These are phyloP conservation scores for Geotrichum candidum DNA, from an alignment of 1,139 yeast genomes.

Conservation along the genomic window DNA sequence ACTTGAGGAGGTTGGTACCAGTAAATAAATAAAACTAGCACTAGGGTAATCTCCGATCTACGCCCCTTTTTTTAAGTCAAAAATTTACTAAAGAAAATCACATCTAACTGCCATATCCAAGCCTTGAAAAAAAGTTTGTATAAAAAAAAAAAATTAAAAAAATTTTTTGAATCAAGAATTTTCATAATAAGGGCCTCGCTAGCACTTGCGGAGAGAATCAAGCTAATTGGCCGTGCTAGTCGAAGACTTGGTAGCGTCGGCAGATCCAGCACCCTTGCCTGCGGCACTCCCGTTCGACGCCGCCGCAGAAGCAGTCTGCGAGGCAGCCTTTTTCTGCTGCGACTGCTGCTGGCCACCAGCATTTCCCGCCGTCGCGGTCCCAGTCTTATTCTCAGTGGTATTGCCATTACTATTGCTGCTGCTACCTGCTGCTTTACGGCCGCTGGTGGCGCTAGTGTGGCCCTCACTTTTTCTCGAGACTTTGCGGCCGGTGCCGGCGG, in stretches of 20 bases:
- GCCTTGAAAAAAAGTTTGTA: too few relatives aligned
- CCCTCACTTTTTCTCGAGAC: slow-evolving; percentile 14
- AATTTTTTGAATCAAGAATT: not conserved
- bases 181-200: too few relatives aligned
- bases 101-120: too few relatives aligned
- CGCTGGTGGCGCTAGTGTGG: slow-evolving; percentile 8
- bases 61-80: too few relatives aligned
- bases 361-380: not conserved
- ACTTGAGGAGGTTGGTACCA: not conserved
- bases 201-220: not conserved
- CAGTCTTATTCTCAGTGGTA: not conserved
- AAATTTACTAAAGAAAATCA: too few relatives aligned
- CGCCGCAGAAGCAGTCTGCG: not conserved
- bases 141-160: not conserved
- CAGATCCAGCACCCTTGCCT: not conserved
- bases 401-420: not conserved
- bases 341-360: not conserved
- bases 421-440: not conserved
- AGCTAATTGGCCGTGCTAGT: not conserved
- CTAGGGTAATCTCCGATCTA: too few relatives aligned
- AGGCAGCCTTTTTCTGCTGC: not conserved
- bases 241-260: not conserved
- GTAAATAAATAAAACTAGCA: not conserved
- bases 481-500: slow-evolving; percentile 1
- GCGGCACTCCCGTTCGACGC: not conserved